Percentiles rank a stretch among this genome's conserved stretches.
Conservation (phyloP, 176 grass and related monocot species). For the bread wheat (Triticum aestivum) region IWGSC_CS_RefSeq_v2.1 NC_057806.1:650548153-650548652, state of each 20-base stretch:
- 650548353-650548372: conserved; percentile 88
- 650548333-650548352: conserved; percentile 84
- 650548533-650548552: conserved; percentile 57
- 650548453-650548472: conserved; percentile 49
- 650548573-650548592: conserved; percentile 70
- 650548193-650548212: conserved; percentile 5
- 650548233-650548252: not conserved
- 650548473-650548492: not conserved
- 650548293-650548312: conserved; percentile 89
- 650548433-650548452: conserved; percentile 80
- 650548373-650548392: conserved; percentile 87
- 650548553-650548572: conserved; percentile 82
- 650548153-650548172: not conserved
- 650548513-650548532: conserved; percentile 66
- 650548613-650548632: conserved; percentile 87
- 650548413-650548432: conserved; percentile 63
- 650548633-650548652: conserved; percentile 78
- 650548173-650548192: conserved; percentile 17
- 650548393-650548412: conserved; percentile 77
- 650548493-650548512: conserved; percentile 60
- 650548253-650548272: not conserved
- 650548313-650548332: conserved; percentile 81
- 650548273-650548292: conserved; percentile 38
- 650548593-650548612: conserved; percentile 82
- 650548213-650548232: not conserved